Percentiles rank a stretch among this genome's conserved stretches.
Conservation (phyloP, 2,329 filamentous ascomycete species). For the Botrytis aclada region DNA sequence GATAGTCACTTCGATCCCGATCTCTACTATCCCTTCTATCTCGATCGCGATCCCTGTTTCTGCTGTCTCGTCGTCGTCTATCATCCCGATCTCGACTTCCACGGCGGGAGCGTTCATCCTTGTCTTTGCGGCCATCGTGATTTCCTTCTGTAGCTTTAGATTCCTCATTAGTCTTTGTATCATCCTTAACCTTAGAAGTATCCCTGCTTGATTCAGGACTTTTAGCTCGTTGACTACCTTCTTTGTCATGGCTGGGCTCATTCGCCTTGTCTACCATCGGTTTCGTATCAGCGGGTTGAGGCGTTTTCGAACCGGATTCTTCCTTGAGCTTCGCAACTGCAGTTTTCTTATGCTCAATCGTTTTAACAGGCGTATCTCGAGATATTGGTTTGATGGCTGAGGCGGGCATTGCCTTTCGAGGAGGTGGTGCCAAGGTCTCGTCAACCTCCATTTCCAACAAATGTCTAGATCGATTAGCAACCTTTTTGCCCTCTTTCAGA, state of each 20-base stretch:
- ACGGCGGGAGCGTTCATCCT: slow-evolving; percentile 21
- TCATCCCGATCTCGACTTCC: slow-evolving; percentile 19
- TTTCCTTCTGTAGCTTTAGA: neutral
- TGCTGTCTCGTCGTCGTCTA: slow-evolving; percentile 24
- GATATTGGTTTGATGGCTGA: slow-evolving; percentile 39
- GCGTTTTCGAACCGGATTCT: slow-evolving; percentile 29
- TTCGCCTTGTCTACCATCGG: slow-evolving; percentile 19
- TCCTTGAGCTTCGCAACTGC: slow-evolving; percentile 23
- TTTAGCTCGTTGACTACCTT: slow-evolving; percentile 14
- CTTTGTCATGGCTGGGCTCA: slow-evolving; percentile 22
- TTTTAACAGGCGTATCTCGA: slow-evolving; percentile 31
- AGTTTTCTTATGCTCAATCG: slow-evolving; percentile 33
- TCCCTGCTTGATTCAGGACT: slow-evolving; percentile 10
- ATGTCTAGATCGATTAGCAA: slow-evolving; percentile 35
- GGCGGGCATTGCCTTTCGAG: slow-evolving; percentile 36
- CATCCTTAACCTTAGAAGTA: slow-evolving; percentile 2
- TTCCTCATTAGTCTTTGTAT: slow-evolving; percentile 12
- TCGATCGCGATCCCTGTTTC: slow-evolving; percentile 22
- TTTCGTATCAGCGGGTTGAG: slow-evolving; percentile 19
- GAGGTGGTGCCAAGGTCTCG: slow-evolving; percentile 37
- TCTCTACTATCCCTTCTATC: slow-evolving; percentile 34
- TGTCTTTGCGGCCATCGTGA: slow-evolving; percentile 15
- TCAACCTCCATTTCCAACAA: slow-evolving; percentile 38
- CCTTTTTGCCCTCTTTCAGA: slow-evolving; percentile 36
- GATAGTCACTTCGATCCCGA: slow-evolving; percentile 31